These are phyloP conservation scores for Candida silvicultrix DNA, from an alignment of 805 yeast species.

Conservation along the genomic window DNA sequence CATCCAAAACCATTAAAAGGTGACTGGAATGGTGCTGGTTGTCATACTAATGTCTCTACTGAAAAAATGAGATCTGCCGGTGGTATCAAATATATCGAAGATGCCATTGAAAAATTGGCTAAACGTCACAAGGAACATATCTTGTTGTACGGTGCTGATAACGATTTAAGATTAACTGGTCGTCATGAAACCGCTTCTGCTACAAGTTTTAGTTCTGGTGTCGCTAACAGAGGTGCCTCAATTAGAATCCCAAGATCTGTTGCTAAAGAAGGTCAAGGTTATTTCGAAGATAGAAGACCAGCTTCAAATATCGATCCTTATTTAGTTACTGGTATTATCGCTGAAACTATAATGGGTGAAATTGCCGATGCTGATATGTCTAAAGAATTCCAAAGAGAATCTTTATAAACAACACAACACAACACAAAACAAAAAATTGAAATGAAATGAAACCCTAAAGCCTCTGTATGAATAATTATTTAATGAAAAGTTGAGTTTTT, in stretches of 20 bases:
- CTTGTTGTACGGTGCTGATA: slow-evolving; percentile 91
- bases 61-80: slow-evolving; percentile 87
- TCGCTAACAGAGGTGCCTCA: slow-evolving; percentile 99
- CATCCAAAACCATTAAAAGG: slow-evolving; percentile 99
- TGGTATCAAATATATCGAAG: slow-evolving; percentile 93
- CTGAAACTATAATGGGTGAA: slow-evolving; percentile 93
- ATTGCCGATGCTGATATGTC: slow-evolving; percentile 94
- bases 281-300: slow-evolving; percentile 99
- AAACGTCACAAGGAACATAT: slow-evolving; percentile 97
- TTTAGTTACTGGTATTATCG: slow-evolving; percentile 96
- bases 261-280: slow-evolving; percentile 95
- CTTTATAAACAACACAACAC: slow-evolving; percentile 13
- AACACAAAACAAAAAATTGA: no score
- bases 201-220: slow-evolving; percentile 90
- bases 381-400: slow-evolving; percentile 81
- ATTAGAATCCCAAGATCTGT: slow-evolving; percentile 98
- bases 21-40: slow-evolving; percentile 99
- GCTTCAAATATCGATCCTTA: slow-evolving; percentile 99
- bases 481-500: background rate
- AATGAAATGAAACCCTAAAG: no score
- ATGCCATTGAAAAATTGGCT: slow-evolving; percentile 86
- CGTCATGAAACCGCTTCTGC: slow-evolving; percentile 97
- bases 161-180: slow-evolving; percentile 93
- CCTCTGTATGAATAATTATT: background rate
- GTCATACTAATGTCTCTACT: slow-evolving; percentile 98